These are phyloP conservation scores for Kwoniella mangroviensis DNA, from an alignment of 768 basidiomycete species.

Conservation along the genomic window DNA sequence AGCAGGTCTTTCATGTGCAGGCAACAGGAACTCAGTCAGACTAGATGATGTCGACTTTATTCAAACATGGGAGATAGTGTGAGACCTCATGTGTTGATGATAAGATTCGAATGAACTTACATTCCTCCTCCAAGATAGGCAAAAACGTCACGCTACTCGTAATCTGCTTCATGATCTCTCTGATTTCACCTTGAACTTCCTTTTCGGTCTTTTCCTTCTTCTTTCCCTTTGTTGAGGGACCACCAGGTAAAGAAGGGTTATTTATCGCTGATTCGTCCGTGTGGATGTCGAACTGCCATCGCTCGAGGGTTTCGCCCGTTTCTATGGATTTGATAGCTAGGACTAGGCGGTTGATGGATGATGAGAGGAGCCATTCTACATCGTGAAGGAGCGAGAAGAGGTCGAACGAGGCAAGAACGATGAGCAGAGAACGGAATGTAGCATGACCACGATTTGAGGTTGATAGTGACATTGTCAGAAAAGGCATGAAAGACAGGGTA, in stretches of 20 bases:
- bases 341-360: slow-evolving; percentile 90
- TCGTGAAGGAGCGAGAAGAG: background rate
- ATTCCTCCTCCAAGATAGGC: slow-evolving; percentile 84
- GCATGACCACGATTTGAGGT: no score
- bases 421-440: no score
- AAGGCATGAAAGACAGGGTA: no score
- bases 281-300: slow-evolving; percentile 98
- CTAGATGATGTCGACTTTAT: no score
- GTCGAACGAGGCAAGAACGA: no score
- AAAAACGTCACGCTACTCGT: slow-evolving; percentile 95
- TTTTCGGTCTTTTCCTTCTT: slow-evolving; percentile 60
- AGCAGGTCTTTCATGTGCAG: no score
- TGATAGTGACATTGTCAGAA: no score
- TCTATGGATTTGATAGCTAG: slow-evolving; percentile 96
- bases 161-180: slow-evolving; percentile 97
- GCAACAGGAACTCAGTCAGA: no score
- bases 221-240: slow-evolving; percentile 3
- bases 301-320: slow-evolving; percentile 83
- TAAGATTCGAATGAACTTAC: slow-evolving; percentile 45
- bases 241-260: slow-evolving; percentile 24
- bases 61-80: no score
- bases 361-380: slow-evolving; percentile 89
- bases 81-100: no score
- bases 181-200: slow-evolving; percentile 95
- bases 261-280: slow-evolving; percentile 50